Evolutionary conservation across 805 yeast species (phyloP).

Genomic region (Wickerhamomyces alni): DNA sequence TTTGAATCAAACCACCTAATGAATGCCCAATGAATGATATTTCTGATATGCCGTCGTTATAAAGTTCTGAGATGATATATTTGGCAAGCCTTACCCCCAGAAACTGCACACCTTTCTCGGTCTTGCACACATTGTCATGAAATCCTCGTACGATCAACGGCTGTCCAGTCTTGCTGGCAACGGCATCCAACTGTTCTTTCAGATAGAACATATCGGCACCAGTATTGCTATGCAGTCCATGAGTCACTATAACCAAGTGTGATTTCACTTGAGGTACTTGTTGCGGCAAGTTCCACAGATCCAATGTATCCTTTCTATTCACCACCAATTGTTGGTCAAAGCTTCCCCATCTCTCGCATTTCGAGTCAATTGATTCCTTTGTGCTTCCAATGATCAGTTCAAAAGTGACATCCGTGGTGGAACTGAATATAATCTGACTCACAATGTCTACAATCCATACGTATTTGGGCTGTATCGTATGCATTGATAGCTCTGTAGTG

Average conservation of each 20-base stretch:
- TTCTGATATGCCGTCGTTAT: conserved; percentile 37
- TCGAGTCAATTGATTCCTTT: conserved; percentile 21
- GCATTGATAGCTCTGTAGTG: conserved; percentile 55
- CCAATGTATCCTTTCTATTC: conserved; percentile 48
- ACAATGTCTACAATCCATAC: conserved; percentile 68
- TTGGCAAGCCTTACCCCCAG: conserved; percentile 70
- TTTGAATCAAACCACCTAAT: conserved; percentile 71
- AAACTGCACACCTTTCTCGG: conserved; percentile 73
- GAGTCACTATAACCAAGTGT: conserved; percentile 68
- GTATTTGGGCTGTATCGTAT: conserved; percentile 50
- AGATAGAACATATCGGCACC: conserved; percentile 71
- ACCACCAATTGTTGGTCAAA: conserved; percentile 37
- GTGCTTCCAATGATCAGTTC: conserved; percentile 49
- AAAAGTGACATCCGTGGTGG: conserved; percentile 53
- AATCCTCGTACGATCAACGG: conserved; percentile 63
- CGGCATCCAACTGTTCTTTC: conserved; percentile 58
- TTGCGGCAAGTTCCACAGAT: conserved; percentile 64
- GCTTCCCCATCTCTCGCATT: conserved; percentile 26
- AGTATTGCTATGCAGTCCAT: conserved; percentile 74
- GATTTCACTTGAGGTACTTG: conserved; percentile 37
- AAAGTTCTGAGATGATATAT: conserved; percentile 44
- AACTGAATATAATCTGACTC: conserved; percentile 65
- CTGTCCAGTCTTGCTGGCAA: conserved; percentile 35
- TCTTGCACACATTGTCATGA: conserved; percentile 66
- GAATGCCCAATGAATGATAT: conserved; percentile 79